A percentile compares a stretch with the other conserved stretches of the same genome.
phyloP scores from a whole-genome alignment of 495 filamentous ascomycete genomes.

The Aspergillus cristatus region DNA sequence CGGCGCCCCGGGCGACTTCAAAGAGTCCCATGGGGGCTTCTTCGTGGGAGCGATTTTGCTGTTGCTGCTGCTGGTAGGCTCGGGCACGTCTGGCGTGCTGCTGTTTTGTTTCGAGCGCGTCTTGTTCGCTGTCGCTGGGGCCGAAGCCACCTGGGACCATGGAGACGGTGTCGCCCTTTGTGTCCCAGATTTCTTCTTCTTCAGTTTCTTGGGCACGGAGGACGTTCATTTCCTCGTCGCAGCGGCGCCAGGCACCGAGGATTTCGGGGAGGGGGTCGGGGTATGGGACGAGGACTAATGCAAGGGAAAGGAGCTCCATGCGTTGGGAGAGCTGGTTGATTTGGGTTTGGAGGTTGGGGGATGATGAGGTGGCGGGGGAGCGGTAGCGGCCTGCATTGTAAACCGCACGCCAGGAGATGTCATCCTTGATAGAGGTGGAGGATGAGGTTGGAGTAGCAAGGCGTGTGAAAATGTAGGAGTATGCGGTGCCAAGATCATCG shows the following conservation, averaged over 20 bases:
- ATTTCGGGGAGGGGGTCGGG: slow-evolving; percentile 73
- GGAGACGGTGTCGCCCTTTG: slow-evolving; percentile 46
- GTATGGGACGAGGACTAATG: slow-evolving; percentile 68
- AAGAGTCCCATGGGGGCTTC: slow-evolving; percentile 93
- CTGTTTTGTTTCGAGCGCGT: slow-evolving; percentile 34
- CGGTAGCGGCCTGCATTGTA: slow-evolving; percentile 79
- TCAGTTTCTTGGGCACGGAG: slow-evolving; percentile 62
- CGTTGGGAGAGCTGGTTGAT: slow-evolving; percentile 52
- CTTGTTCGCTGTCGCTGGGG: slow-evolving; percentile 32
- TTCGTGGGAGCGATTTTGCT: slow-evolving; percentile 37
- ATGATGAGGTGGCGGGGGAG: slow-evolving; percentile 23
- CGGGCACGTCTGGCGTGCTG: slow-evolving; percentile 29
- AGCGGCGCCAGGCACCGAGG: slow-evolving; percentile 71
- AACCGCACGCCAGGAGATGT: slow-evolving; percentile 87
- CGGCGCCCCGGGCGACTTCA: slow-evolving; percentile 77
- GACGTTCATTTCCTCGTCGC: slow-evolving; percentile 73
- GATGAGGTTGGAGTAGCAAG: slow-evolving; percentile 32
- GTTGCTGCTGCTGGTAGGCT: slow-evolving; percentile 23
- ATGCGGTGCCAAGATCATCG: slow-evolving; percentile 94
- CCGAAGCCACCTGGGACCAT: slow-evolving; percentile 61
- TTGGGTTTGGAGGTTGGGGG: slow-evolving; percentile 24
- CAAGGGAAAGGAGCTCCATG: slow-evolving; percentile 81
- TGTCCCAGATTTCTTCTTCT: slow-evolving; percentile 65
- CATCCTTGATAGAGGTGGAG: slow-evolving; percentile 44
- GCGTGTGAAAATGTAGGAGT: slow-evolving; percentile 79